Base-by-base conservation (phyloP, 441 rosid species). In the Sinapis alba region DNA sequence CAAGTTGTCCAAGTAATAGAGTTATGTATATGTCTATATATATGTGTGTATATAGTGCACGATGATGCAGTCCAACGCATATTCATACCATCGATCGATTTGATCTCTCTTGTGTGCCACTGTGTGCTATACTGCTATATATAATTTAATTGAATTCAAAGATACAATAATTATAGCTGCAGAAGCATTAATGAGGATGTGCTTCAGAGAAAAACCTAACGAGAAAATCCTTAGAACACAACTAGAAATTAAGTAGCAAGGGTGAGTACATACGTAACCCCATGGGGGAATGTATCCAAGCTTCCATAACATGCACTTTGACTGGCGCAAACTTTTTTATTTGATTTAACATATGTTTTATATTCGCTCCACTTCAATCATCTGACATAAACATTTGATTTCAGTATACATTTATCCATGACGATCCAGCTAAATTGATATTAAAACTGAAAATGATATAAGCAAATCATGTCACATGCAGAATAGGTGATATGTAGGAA, bases 201-300 rank as follows among this genome's bases (percentile, higher is more conserved):
- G 65, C 27, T 38, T 61, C 18, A 13, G 11, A 28, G 68, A 61
- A 23, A 28, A 69, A 61, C 30, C 34, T 61, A 30, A 70, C 28
- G 74, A 70, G 38, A 59, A 26, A 27, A 70, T 57, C 26, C 56
- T 15, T 38, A 24, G 65, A 58, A 70, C 67, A 16, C 23, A 71
- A 50, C 11, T 50, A 50, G 54, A 21, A 50, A n/a, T n/a, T n/a
- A 41, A 38, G 47, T 28, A 28, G 50, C 16, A 60, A 45, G 28
- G 28, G 15, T 59, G 41, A 26, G 41, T 19, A 43, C 51, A 67
- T 60, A 60, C 30, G 54, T 47, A 47, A 47, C 16, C 32, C 32
- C 4, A 57, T 60, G 60, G 74, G 65, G 74, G 74, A 47, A 60
- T 60, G 68, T 45, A 71, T 60, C 75, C 68, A 62, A 71, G 51